Evolutionary conservation across 2,329 filamentous ascomycete genomes (phyloP).

Genomic region (Hirsutella rhossiliensis): DNA sequence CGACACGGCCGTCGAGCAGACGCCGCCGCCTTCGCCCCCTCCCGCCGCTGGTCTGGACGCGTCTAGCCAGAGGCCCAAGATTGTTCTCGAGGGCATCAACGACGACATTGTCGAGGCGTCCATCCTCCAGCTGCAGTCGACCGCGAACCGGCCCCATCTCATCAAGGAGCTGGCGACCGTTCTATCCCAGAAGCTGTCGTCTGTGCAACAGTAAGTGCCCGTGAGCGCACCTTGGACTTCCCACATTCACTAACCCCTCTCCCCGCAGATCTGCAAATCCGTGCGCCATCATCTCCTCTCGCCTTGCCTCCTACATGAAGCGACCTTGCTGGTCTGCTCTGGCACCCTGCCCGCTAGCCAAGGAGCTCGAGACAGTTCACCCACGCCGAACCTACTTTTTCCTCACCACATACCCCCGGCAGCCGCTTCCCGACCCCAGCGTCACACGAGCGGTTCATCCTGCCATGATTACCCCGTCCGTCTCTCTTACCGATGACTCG

Average conservation of each 20-base stretch:
- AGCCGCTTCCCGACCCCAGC: constrained; percentile 54
- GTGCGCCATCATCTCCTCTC: constrained; percentile 87
- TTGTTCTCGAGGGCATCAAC: constrained; percentile 70
- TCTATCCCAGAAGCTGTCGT: constrained; percentile 62
- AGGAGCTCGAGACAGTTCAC: constrained; percentile 85
- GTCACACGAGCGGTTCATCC: constrained; percentile 10
- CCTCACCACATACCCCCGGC: constrained; percentile 76
- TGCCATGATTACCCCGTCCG: constrained; percentile 68
- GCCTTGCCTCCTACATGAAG: constrained; percentile 81
- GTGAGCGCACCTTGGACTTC: neutral
- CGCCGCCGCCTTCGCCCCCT: constrained; percentile 41
- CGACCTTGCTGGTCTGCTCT: constrained; percentile 68
- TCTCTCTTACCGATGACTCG: constrained; percentile 45
- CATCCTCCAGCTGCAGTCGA: constrained; percentile 77
- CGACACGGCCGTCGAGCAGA: constrained; percentile 70
- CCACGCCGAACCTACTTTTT: constrained; percentile 95
- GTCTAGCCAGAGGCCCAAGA: constrained; percentile 14
- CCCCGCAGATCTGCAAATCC: constrained; percentile 77
- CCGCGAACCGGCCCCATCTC: constrained; percentile 82
- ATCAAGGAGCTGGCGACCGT: constrained; percentile 86
- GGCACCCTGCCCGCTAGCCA: constrained; percentile 76
- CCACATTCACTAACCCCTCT: constrained; percentile 14
- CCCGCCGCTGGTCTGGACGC: constrained; percentile 15
- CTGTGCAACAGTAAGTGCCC: constrained; percentile 76
- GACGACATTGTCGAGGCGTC: constrained; percentile 93